A percentile compares a stretch with the other conserved stretches of the same genome.
These are phyloP conservation scores for Cryphonectria parasitica DNA, from an alignment of 2,329 filamentous ascomycete species.

Conservation along the genomic window DNA sequence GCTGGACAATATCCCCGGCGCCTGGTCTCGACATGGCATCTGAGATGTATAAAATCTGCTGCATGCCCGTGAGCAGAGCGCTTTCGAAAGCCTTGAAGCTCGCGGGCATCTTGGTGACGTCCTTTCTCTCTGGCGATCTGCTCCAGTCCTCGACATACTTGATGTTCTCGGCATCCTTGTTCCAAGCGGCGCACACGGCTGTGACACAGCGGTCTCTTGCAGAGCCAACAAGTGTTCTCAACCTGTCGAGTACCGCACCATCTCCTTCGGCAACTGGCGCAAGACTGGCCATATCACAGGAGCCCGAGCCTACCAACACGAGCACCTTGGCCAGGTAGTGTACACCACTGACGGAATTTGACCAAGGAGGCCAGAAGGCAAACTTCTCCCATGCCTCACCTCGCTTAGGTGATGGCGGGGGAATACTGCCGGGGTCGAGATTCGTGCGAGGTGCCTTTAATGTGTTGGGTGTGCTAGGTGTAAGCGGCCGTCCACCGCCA, in stretches of 20 bases:
- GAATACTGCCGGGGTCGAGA: slow-evolving; percentile 77
- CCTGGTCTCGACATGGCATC: slow-evolving; percentile 79
- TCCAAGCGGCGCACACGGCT: slow-evolving; percentile 89
- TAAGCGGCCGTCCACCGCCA: slow-evolving; percentile 42
- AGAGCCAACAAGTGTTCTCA: slow-evolving; percentile 75
- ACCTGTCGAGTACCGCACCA: slow-evolving; percentile 66
- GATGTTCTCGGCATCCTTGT: slow-evolving; percentile 88
- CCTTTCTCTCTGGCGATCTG: slow-evolving; percentile 76
- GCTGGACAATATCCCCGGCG: slow-evolving; percentile 76
- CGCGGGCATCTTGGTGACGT: slow-evolving; percentile 88
- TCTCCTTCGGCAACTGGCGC: slow-evolving; percentile 62
- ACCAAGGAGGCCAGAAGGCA: slow-evolving; percentile 94
- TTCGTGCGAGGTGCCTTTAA: slow-evolving; percentile 75
- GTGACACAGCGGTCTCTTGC: slow-evolving; percentile 84
- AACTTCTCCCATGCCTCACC: slow-evolving; percentile 92
- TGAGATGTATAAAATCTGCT: slow-evolving; percentile 92
- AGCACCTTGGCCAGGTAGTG: slow-evolving; percentile 86
- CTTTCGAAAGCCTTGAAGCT: slow-evolving; percentile 86
- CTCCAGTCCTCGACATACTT: slow-evolving; percentile 95
- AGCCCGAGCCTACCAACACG: slow-evolving; percentile 80
- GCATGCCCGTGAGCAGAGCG: slow-evolving; percentile 80
- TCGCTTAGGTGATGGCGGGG: slow-evolving; percentile 73
- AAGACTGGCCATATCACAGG: slow-evolving; percentile 81
- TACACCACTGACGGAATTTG: slow-evolving; percentile 90
- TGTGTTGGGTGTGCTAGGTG: slow-evolving; percentile 61